These are phyloP conservation scores for Haberlea rhodopensis DNA, from an alignment of 257 asterid species.

Conservation along the genomic window DNA sequence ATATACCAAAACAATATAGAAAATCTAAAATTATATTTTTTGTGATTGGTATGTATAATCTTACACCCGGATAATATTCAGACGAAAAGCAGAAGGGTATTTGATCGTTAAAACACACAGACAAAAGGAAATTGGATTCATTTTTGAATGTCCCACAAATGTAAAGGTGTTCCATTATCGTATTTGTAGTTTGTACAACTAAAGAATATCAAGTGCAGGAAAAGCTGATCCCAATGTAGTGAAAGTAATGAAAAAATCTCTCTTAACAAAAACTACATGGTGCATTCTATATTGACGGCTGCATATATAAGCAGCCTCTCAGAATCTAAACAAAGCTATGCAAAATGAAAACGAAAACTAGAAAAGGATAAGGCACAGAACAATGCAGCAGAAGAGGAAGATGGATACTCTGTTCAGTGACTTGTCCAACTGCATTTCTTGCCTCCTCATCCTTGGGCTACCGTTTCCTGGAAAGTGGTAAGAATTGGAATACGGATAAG, in stretches of 20 bases:
- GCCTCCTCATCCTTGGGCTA: conserved; percentile 77
- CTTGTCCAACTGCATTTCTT: conserved; percentile 67
- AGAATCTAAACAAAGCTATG: conserved; percentile 34
- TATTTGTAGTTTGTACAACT: not conserved
- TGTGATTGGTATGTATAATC: too few relatives aligned
- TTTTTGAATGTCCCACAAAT: too few relatives aligned
- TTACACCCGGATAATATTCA: too few relatives aligned
- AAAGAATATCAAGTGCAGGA: conserved; percentile 20
- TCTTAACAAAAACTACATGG: too few relatives aligned
- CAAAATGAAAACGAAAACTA: conserved; percentile 33
- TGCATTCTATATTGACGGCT: too few relatives aligned
- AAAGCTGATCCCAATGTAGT: conserved; percentile 20
- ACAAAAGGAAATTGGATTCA: too few relatives aligned
- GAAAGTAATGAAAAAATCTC: too few relatives aligned
- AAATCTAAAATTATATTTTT: too few relatives aligned
- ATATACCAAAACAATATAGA: too few relatives aligned
- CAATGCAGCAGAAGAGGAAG: conserved; percentile 68
- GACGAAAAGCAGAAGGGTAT: not conserved
- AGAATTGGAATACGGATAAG: conserved; percentile 53
- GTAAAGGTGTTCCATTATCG: not conserved
- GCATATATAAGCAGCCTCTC: conserved; percentile 21
- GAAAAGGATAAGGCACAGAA: conserved; percentile 73
- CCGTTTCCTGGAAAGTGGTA: conserved; percentile 41
- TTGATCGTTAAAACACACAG: not conserved
- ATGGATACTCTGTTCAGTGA: conserved; percentile 67